phyloP scores from a whole-genome alignment of 257 asterid species.

The Scutellaria barbata region DNA sequence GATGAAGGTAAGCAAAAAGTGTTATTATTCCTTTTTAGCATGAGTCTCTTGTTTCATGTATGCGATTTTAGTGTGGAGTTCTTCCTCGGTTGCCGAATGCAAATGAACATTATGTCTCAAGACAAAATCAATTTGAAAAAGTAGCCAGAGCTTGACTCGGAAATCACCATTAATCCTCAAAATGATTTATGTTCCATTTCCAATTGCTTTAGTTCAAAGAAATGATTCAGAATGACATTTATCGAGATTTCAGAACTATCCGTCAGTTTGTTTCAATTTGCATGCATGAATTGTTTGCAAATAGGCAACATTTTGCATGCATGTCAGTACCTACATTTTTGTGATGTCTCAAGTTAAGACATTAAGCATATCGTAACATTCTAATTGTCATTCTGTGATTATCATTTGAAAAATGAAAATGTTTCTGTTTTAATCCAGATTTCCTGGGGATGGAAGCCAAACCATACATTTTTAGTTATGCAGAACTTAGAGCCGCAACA shows the following conservation, averaged over 20 bases:
- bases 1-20: conserved; percentile 55
- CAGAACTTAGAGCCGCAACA: conserved; percentile 73
- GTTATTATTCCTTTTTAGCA: background rate
- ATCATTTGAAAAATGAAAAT: background rate
- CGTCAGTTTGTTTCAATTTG: background rate
- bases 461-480: conserved; percentile 69
- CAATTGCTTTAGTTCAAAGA: background rate
- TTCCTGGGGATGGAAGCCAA: conserved; percentile 69
- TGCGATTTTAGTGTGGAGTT: background rate
- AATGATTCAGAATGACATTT: background rate
- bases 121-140: background rate
- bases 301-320: background rate
- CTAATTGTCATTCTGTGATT: background rate
- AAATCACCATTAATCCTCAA: background rate
- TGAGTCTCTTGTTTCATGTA: background rate
- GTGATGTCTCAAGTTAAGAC: background rate
- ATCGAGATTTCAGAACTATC: background rate
- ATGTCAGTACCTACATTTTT: background rate
- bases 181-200: background rate
- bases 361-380: background rate
- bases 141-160: too few species aligned
- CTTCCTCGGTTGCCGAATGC: background rate
- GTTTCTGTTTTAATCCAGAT: conserved; percentile 50
- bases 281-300: background rate
- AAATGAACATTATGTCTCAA: background rate